Base-by-base conservation (phyloP, 305 asterid genomes). In the Solanum hybrid region DNA sequence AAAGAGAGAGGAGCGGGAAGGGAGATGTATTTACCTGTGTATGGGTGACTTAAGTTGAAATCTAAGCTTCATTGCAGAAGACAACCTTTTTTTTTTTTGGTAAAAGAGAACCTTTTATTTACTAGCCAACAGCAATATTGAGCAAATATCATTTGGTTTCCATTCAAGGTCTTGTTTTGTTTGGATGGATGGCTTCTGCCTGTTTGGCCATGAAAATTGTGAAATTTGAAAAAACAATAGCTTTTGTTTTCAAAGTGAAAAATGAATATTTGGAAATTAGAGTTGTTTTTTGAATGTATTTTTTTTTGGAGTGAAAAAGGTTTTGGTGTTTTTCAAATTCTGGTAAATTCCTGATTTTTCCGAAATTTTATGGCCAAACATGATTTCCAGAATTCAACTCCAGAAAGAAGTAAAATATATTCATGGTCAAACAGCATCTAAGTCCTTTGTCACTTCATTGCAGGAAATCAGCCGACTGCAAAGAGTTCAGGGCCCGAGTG, bases 401-500 rank as follows among this genome's bases (percentile, higher is more conserved):
- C 16, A 26, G 77, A 71, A 71, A 71, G 33, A 71, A 64, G 73
- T 64, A 64, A 64, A 64, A 71, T 1, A 26, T 71, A 71, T 11
- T 24, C 33, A 26, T 71, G 33, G 77, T 10, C 34, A 71, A 69
- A 71, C 8, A 5, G 34, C 9, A 12, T 24, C 77, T 26, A 42
- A 46, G 90, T 57, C 18, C 80, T n/a, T 74, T 89, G 67, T 88
- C 74, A 9, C 88, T 46, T 46, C 85, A 16, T 89, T 35, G 76
- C 96, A 96, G 99, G 99, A 97, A 95, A 97, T 97, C 87, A 94
- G 64, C 89, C 94, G 99, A 79, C 96, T 97, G 92, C 99, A 95
- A 90, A 96, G 89, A 92, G 99, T 98, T 57, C 99, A 97, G 91
- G 99, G 99, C 39, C 93, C 98, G n/a, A 98, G 98, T 89, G 99